phyloP scores from a whole-genome alignment of 2,329 filamentous ascomycete genomes.

The Neurospora sp. region DNA sequence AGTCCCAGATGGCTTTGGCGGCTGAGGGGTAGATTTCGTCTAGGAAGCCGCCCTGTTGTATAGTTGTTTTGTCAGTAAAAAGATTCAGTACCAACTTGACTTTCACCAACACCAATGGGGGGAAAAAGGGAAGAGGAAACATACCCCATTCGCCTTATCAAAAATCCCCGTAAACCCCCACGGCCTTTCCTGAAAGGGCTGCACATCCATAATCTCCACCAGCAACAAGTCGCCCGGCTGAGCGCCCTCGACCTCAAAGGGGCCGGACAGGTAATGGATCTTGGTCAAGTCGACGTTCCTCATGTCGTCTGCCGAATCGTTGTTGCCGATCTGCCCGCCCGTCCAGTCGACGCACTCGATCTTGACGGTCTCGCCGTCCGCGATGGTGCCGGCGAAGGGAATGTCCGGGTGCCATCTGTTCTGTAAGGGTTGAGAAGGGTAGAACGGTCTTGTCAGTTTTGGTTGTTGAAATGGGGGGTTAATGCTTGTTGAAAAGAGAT shows the following conservation, averaged over 20 bases:
- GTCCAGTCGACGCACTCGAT: constrained; percentile 88
- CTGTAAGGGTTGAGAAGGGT: constrained; percentile 28
- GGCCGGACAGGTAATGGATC: constrained; percentile 81
- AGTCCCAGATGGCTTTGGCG: constrained; percentile 50
- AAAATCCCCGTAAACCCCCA: constrained; percentile 91
- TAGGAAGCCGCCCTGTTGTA: constrained; percentile 59
- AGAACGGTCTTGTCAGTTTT: background rate
- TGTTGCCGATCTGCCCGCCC: constrained; percentile 76
- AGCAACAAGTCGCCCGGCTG: constrained; percentile 77
- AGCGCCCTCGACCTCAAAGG: constrained; percentile 76
- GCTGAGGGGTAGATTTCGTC: constrained; percentile 80
- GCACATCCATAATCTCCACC: constrained; percentile 87
- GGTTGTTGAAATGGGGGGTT: background rate
- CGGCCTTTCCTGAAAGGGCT: constrained; percentile 73
- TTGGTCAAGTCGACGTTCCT: constrained; percentile 74
- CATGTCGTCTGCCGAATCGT: constrained; percentile 82
- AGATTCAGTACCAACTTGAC: no score
- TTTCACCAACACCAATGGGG: background rate
- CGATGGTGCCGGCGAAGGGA: constrained; percentile 61
- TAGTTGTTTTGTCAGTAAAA: background rate
- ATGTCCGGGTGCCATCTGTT: constrained; percentile 94
- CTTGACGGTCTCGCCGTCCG: constrained; percentile 79
- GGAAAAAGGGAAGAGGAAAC: constrained; percentile 21
- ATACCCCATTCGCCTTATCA: constrained; percentile 58
- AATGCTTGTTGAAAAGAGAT: background rate